Evolutionary conservation across 2,329 filamentous ascomycete species (phyloP).

Genomic region (Amphichorda felina): DNA sequence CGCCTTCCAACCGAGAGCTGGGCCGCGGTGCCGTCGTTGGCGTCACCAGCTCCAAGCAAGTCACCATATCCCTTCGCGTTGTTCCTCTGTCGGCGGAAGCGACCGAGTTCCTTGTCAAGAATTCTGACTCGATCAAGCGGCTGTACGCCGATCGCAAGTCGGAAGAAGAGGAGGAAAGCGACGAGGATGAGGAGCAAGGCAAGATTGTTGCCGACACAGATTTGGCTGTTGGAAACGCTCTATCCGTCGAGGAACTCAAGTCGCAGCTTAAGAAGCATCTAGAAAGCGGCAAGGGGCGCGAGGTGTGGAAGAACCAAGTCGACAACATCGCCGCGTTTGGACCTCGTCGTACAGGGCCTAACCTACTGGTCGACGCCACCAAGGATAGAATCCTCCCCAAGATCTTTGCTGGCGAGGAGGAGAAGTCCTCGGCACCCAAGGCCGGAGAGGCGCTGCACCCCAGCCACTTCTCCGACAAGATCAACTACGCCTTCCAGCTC

Average conservation of each 20-base stretch:
- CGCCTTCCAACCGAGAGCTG: constrained; percentile 73
- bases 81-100: constrained; percentile 66
- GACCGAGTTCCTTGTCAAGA: constrained; percentile 76
- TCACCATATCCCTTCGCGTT: constrained; percentile 65
- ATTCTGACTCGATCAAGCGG: constrained; percentile 65
- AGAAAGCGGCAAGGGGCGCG: constrained; percentile 56
- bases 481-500: constrained; percentile 88
- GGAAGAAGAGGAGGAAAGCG: constrained; percentile 20
- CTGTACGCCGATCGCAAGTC: constrained; percentile 60
- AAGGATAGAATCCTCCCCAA: constrained; percentile 57
- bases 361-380: constrained; percentile 79
- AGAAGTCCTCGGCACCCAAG: constrained; percentile 18
- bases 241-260: constrained; percentile 69
- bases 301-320: constrained; percentile 63
- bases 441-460: constrained; percentile 41
- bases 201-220: constrained; percentile 43
- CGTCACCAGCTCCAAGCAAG: constrained; percentile 74
- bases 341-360: constrained; percentile 73
- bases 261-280: constrained; percentile 55
- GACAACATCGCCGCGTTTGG: constrained; percentile 86
- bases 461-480: constrained; percentile 75
- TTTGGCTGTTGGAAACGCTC: constrained; percentile 43
- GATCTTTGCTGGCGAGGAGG: constrained; percentile 40
- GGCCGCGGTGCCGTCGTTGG: constrained; percentile 70
- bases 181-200: constrained; percentile 23